Evolutionary conservation across 805 yeast species (phyloP), one percentile per base, ranked within the genome.

Genomic region (Candida caryicola): DNA sequence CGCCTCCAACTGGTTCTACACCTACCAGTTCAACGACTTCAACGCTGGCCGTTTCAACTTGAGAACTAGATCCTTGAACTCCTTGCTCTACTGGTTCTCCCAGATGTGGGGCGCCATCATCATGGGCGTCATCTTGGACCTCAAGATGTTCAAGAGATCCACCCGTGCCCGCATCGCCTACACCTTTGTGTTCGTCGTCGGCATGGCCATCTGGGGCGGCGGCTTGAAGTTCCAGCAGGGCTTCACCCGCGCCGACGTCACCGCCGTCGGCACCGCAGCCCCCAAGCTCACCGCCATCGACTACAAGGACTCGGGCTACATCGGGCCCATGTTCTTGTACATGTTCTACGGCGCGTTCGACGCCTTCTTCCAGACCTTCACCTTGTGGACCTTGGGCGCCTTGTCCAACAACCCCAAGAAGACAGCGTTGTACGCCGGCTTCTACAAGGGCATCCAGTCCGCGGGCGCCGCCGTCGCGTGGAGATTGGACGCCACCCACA

Each of bases 1-100:
- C 47, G 69, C 81, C 19, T 76, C 84, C 26, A 79, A 79, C 64
- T 79, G 80, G 80, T 79, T 77, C 63, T 77, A 77, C 66, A 75
- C 83, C 32, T 79, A 79, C 57, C 82, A 79, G 59, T 78, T 75
- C 51, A 77, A 77, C 54, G 77, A 74, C 41, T 66, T 72, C 57
- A 79, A 79, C 52, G 74, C 73, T 29, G 75, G 73, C 15, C 62
- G 73, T 34, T 79, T 79, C 60, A 77, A 73, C 49, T 57, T 78
- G 42, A 69, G 83, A 55, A 76, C 85, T 15, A 69, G 85, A 47
- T 75, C 84, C 3, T 69, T 79, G 51, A 79, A 79, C 62, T 74
- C 79, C 14, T 63, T 78, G 34, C 69, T 79, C 33, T 80, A 77
- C 60, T 80, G 83, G 82, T 55, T 73, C 35, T 58, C 75, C 37